A percentile compares a stretch with the other conserved stretches of the same genome.
Evolutionary conservation across 345 rosid genomes (phyloP).

Genomic region (Aegle marmelos): DNA sequence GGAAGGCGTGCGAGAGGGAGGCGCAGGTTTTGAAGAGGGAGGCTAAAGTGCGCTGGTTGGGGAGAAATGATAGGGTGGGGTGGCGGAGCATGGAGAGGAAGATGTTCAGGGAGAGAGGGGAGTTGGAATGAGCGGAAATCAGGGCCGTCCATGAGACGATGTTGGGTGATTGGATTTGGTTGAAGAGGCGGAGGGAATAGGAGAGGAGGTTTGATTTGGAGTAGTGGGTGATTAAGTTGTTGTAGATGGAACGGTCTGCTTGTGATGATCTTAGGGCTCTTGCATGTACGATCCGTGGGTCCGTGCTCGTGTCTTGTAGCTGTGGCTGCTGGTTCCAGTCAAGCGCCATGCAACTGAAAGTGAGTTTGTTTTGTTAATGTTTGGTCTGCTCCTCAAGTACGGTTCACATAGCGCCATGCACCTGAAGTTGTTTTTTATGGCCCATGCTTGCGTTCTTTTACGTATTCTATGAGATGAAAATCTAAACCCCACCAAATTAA

Average conservation of each 20-base stretch:
- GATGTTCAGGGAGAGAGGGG: constrained; percentile 28
- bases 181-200: constrained; percentile 34
- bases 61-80: constrained; percentile 21
- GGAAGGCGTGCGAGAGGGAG: constrained; percentile 23
- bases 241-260: constrained; percentile 22
- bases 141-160: constrained; percentile 53
- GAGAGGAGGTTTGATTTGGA: constrained; percentile 27
- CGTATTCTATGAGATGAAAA: no score
- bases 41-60: constrained; percentile 42
- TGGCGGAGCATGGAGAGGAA: constrained; percentile 51
- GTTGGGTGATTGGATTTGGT: constrained; percentile 41
- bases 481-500: no score
- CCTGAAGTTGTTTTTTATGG: no score
- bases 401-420: background rate
- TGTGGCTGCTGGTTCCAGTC: background rate
- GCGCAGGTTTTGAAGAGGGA: constrained; percentile 43
- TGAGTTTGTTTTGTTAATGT: background rate
- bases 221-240: constrained; percentile 41
- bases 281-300: constrained; percentile 44
- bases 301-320: constrained; percentile 1
- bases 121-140: constrained; percentile 36
- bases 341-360: background rate
- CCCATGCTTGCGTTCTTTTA: no score
- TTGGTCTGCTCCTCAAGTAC: no score
- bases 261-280: constrained; percentile 24